Evolutionary conservation across 805 yeast species (phyloP).

Genomic region (Candida hispaniensis): DNA sequence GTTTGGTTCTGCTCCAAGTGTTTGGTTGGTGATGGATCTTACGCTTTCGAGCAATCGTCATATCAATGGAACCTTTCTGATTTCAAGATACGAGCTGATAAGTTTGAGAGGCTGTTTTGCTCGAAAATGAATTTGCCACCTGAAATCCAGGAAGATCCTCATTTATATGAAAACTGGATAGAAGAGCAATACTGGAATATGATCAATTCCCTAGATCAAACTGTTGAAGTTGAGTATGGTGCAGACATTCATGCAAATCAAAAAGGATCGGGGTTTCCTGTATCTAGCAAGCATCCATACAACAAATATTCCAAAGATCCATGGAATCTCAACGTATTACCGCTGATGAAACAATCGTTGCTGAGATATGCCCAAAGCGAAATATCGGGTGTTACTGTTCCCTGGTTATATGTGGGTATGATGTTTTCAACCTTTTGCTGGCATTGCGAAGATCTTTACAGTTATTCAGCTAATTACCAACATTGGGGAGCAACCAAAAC

Average conservation of each 20-base stretch:
- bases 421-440: conserved; percentile 87
- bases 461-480: conserved; percentile 84
- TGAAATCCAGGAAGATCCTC: conserved; percentile 17
- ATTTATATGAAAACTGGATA: conserved; percentile 21
- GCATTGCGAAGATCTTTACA: conserved; percentile 94
- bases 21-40: conserved; percentile 75
- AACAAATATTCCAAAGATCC: conserved; percentile 28
- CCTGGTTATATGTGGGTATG: conserved; percentile 91
- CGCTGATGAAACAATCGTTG: conserved; percentile 28
- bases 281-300: conserved; percentile 24
- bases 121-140: conserved; percentile 15
- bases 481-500: conserved; percentile 82
- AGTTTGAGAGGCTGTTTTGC: conserved; percentile 37
- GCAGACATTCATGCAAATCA: conserved; percentile 32
- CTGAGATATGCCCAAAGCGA: conserved; percentile 28
- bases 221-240: conserved; percentile 32
- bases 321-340: conserved; percentile 32
- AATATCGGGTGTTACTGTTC: conserved; percentile 86
- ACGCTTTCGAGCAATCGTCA: conserved; percentile 67
- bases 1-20: conserved; percentile 86
- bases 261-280: conserved; percentile 33
- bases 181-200: conserved; percentile 32
- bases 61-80: conserved; percentile 45
- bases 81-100: conserved; percentile 46
- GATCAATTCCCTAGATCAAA: conserved; percentile 25